A percentile compares a stretch with the other conserved stretches of the same genome.
Evolutionary conservation across 768 basidiomycete species (phyloP).

Genomic region (Collybiopsis confluens): DNA sequence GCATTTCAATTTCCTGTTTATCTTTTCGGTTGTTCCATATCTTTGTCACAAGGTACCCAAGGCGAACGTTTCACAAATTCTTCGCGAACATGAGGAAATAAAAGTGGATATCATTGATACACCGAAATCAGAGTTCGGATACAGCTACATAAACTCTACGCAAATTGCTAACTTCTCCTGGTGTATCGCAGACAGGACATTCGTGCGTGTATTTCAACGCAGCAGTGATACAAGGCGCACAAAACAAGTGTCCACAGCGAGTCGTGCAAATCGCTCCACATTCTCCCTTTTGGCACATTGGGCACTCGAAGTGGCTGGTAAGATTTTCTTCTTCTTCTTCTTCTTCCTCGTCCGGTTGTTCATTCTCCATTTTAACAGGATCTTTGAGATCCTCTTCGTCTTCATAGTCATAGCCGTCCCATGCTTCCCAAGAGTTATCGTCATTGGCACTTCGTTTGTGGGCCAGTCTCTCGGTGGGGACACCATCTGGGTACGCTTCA

Average conservation of each 20-base stretch:
- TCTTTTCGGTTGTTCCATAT: no score
- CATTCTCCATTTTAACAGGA: not conserved
- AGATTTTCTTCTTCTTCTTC: not conserved
- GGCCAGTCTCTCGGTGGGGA: not conserved
- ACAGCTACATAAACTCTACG: conserved; percentile 1
- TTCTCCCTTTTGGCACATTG: conserved; percentile 1
- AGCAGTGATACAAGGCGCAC: conserved; percentile 4
- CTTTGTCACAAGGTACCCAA: no score
- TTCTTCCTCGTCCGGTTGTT: not conserved
- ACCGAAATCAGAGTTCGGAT: not conserved
- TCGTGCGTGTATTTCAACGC: not conserved
- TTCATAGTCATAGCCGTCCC: conserved; percentile 2
- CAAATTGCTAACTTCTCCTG: not conserved
- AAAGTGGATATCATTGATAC: not conserved
- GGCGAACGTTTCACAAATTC: no score
- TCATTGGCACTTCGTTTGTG: not conserved
- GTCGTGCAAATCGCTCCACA: not conserved
- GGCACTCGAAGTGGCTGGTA: not conserved
- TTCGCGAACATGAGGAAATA: no score
- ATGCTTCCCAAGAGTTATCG: conserved; percentile 1
- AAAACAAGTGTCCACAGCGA: conserved; percentile 4
- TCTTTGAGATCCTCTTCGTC: conserved; percentile 1
- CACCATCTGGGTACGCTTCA: conserved; percentile 3
- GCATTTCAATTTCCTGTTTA: no score
- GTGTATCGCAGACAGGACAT: conserved; percentile 2